Base-by-base conservation (phyloP, 2,329 filamentous ascomycete species). In the Coniochaeta pulveracea region DNA sequence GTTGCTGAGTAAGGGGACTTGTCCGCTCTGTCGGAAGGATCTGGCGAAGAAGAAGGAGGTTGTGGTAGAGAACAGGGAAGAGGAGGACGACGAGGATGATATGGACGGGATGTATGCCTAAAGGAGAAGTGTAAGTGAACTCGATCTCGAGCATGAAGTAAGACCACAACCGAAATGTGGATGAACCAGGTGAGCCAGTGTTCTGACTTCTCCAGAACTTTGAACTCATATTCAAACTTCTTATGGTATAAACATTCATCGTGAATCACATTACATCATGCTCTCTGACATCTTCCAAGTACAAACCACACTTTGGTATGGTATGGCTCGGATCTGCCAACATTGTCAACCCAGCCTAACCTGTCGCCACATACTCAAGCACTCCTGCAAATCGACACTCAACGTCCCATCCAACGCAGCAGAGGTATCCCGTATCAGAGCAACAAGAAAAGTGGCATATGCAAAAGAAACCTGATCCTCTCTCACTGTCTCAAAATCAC, bases 1-100 rank as follows among this genome's bases (percentile, higher is more conserved):
- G 76, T 50, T 80, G 49, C 57, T 66, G 50, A 65, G 70, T 45
- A 76, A 79, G 53, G 75, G 75, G 23, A 76, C 63, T 19, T 80
- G 75, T 49, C 75, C 75, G 24, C 60, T 79, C 57, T 78, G 75
- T 50, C 57, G 76, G 38, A 64, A 69, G 49, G 71, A 76, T 46
- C 54, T 80, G 54, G 64, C 60, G 19, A 65, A 68, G 60, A 73
- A 71, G 60, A 63, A 58, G 52, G 55, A 57, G 51, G 41, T 42
- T 2, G 59, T 61, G 48, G 57, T 61, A 37, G 48, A 53, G n/a
- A 56, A 58, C 12, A 50, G 58, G 10, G 55, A 57, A 11, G 64
- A 68, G 2, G 64, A 67, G 3, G 66, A 71, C 12, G 67, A 72
- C 15, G 65, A 71, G 25, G 64, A 69, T 19, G 70, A 75, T 43